A percentile compares a stretch with the other conserved stretches of the same genome.
Conservation (phyloP, 805 yeast genomes). For the Soucietia sequanensis region DNA sequence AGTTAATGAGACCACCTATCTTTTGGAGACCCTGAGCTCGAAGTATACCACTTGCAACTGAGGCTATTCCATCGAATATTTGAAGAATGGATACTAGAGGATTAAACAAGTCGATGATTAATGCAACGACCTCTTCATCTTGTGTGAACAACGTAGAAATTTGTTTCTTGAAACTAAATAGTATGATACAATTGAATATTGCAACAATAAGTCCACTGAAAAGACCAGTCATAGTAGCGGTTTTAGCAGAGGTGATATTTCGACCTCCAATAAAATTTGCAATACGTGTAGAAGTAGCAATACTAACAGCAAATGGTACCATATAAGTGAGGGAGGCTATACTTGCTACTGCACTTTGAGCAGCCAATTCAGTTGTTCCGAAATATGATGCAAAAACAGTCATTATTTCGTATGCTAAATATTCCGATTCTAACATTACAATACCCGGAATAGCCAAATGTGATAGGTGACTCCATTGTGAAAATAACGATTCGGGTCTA, state of each 20-base stretch:
- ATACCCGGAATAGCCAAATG: slow-evolving; percentile 45
- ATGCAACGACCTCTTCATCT: slow-evolving; percentile 54
- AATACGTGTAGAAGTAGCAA: slow-evolving; percentile 43
- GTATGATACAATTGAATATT: slow-evolving; percentile 39
- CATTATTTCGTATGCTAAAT: slow-evolving; percentile 46
- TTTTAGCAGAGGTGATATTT: slow-evolving; percentile 35
- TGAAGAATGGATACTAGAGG: slow-evolving; percentile 68
- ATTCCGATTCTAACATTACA: slow-evolving; percentile 45
- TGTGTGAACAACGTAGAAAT: slow-evolving; percentile 60
- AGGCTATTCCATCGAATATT: slow-evolving; percentile 66
- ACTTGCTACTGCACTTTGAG: slow-evolving; percentile 50
- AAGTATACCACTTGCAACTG: slow-evolving; percentile 69
- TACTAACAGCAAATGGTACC: slow-evolving; percentile 47
- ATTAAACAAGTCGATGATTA: slow-evolving; percentile 51
- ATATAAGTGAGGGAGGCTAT: slow-evolving; percentile 44
- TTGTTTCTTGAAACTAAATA: slow-evolving; percentile 46
- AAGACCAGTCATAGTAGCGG: slow-evolving; percentile 33
- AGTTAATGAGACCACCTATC: slow-evolving; percentile 67
- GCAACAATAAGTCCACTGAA: slow-evolving; percentile 29
- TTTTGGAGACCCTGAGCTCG: slow-evolving; percentile 77
- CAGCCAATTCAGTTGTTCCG: slow-evolving; percentile 51
- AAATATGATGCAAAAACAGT: slow-evolving; percentile 45
- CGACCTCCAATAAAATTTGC: slow-evolving; percentile 46
- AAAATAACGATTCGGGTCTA: slow-evolving; percentile 34
- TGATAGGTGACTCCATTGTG: slow-evolving; percentile 34